These are phyloP conservation scores for Cytauxzoon felis DNA, from an alignment of 169 alveolate genomes.

Conservation along the genomic window DNA sequence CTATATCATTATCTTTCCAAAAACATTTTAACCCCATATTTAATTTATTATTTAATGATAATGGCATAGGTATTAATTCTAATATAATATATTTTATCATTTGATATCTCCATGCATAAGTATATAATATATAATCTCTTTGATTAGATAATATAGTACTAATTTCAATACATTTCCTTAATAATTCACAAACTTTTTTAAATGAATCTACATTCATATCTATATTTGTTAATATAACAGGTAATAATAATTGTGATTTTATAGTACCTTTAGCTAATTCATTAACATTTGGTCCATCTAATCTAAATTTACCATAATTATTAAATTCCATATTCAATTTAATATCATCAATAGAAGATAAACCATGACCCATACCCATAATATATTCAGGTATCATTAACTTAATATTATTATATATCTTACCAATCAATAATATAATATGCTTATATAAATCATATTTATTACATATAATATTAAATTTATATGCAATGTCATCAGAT, in stretches of 20 bases:
- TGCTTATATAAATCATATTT: slow-evolving; percentile 64
- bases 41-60: slow-evolving; percentile 21
- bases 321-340: slow-evolving; percentile 51
- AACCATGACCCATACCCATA: slow-evolving; percentile 69
- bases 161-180: slow-evolving; percentile 38
- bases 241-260: slow-evolving; percentile 47
- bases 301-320: slow-evolving; percentile 69
- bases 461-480: too few species aligned
- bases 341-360: slow-evolving; percentile 58
- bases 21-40: slow-evolving; percentile 13
- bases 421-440: slow-evolving; percentile 50
- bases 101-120: slow-evolving; percentile 62
- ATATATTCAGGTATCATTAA: slow-evolving; percentile 44
- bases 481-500: too few species aligned
- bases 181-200: slow-evolving; percentile 50
- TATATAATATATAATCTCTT: slow-evolving; percentile 47
- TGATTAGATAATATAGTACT: slow-evolving; percentile 55
- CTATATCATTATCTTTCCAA: slow-evolving; percentile 49
- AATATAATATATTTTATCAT: slow-evolving; percentile 52
- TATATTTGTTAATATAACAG: slow-evolving; percentile 47
- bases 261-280: slow-evolving; percentile 68
- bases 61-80: slow-evolving; percentile 52
- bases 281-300: slow-evolving; percentile 73
- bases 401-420: slow-evolving; percentile 45
- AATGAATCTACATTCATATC: slow-evolving; percentile 44